Evolutionary conservation across 2,329 filamentous ascomycete species (phyloP), one percentile per base, ranked within the genome.

Genomic region (Sclerotiophoma versabilis): DNA sequence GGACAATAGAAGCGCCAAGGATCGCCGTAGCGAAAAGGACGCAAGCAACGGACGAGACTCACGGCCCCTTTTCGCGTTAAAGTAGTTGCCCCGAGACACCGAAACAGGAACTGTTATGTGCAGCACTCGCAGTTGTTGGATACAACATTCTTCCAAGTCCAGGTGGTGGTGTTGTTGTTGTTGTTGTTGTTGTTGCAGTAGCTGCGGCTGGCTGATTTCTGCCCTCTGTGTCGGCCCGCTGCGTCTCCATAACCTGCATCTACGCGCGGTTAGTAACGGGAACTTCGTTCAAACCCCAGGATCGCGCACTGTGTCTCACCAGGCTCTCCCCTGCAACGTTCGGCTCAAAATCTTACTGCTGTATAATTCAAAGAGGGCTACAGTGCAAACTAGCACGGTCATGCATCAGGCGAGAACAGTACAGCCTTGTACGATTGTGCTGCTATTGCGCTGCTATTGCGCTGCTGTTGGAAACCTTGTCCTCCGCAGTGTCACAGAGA

Each of bases 1-100:
- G 30, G 43, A 45, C 38, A 54, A 46, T 46, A 27, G 25, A 20
- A 45, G 26, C 37, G 44, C 50, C 50, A 50, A 51, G 43, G 44
- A 42, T 49, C 41, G 38, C 15, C 34, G 38, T 25, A 38, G 38
- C 38, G 49, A 22, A 49, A 43, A 49, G 26, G 25, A 33, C 11
- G 29, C 45, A 49, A 36, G 45, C 45, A 45, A 39, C 7, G 32
- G 15, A 39, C 27, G 22, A 39, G 39, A 30, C 20, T 33, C 33
- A 38, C 6, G 25, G 38, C 51, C 51, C 45, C 39, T 54, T 43
- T 49, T 45, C 34, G 44, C 38, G 5, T 45, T 20, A 34, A 27
- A 29, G 41, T 23, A 45, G 36, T 46, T 45, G 12, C 33, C 11
- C 27, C 44, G 29, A 33, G 5, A 5, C 12, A 27, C 27, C 17